Conservation (phyloP, 1,139 yeast genomes). For the Blastobotrys illinoisensis region DNA sequence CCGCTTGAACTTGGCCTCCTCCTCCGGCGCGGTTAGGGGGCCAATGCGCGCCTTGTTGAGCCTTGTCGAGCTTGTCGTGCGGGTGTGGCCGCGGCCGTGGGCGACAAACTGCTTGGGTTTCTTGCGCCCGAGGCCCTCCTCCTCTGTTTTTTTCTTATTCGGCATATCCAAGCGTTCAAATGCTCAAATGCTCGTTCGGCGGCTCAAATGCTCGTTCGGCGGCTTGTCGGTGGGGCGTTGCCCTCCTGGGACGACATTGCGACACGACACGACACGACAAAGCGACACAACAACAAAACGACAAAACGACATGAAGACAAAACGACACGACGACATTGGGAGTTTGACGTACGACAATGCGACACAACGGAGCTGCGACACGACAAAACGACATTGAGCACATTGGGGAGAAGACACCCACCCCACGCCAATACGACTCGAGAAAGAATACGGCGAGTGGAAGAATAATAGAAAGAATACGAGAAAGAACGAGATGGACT, state of each 20-base stretch:
- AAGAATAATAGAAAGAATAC: no score
- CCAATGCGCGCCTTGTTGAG: slow-evolving; percentile 8
- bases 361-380: no score
- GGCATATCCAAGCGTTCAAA: neutral
- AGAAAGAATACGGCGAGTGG: neutral
- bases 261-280: neutral
- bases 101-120: slow-evolving; percentile 17
- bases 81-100: slow-evolving; percentile 14
- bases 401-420: neutral
- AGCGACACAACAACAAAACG: neutral
- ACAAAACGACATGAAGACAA: neutral
- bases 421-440: neutral
- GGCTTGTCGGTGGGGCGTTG: neutral
- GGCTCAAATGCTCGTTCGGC: neutral
- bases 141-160: neutral
- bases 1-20: slow-evolving; percentile 8
- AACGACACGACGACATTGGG: neutral
- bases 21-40: slow-evolving; percentile 7
- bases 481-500: slow-evolving; percentile 39
- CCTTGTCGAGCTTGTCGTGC: slow-evolving; percentile 17
- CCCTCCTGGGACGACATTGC: neutral
- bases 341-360: neutral
- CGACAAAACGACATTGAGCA: neutral
- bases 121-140: slow-evolving; percentile 3
- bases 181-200: neutral